These are phyloP conservation scores for Wickerhamiella brachini DNA, from an alignment of 805 yeast species.

Conservation along the genomic window DNA sequence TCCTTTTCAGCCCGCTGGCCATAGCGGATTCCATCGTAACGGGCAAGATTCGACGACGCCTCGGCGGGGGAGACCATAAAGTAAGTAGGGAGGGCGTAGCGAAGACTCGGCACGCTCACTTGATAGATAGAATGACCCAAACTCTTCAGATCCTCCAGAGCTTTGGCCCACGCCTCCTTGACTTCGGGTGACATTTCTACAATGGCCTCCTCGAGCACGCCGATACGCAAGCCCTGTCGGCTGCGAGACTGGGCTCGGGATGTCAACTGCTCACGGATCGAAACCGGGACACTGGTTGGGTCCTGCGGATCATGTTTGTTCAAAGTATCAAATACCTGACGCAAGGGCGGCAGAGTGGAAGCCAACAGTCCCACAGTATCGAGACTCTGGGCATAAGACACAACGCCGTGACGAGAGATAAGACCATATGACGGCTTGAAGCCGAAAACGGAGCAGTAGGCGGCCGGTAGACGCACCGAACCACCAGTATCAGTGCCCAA, in stretches of 20 bases:
- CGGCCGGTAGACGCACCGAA: conserved; percentile 82
- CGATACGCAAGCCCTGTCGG: conserved; percentile 35
- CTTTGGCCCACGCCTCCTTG: conserved; percentile 32
- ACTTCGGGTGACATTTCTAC: conserved; percentile 39
- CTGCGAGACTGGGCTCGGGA: background rate
- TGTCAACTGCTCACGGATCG: conserved; percentile 11
- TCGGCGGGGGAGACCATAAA: conserved; percentile 85
- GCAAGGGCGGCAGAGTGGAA: conserved; percentile 31
- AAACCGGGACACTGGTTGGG: conserved; percentile 42
- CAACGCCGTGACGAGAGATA: conserved; percentile 80
- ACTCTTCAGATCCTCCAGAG: conserved; percentile 32
- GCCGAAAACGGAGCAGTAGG: conserved; percentile 71
- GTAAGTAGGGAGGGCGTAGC: conserved; percentile 60
- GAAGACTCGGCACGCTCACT: conserved; percentile 59
- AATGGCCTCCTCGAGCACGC: conserved; percentile 60
- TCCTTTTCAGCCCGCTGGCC: conserved; percentile 40
- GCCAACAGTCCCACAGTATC: conserved; percentile 87
- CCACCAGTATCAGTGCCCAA: conserved; percentile 98
- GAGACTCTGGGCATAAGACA: conserved; percentile 83
- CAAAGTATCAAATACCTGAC: conserved; percentile 39
- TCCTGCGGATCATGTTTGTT: conserved; percentile 58
- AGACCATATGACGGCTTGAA: conserved; percentile 92
- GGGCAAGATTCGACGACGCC: conserved; percentile 80
- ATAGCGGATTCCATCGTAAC: conserved; percentile 83
- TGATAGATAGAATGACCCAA: conserved; percentile 42